Evolutionary conservation across 768 basidiomycete species (phyloP).

Genomic region (Leccinum sublutescens): DNA sequence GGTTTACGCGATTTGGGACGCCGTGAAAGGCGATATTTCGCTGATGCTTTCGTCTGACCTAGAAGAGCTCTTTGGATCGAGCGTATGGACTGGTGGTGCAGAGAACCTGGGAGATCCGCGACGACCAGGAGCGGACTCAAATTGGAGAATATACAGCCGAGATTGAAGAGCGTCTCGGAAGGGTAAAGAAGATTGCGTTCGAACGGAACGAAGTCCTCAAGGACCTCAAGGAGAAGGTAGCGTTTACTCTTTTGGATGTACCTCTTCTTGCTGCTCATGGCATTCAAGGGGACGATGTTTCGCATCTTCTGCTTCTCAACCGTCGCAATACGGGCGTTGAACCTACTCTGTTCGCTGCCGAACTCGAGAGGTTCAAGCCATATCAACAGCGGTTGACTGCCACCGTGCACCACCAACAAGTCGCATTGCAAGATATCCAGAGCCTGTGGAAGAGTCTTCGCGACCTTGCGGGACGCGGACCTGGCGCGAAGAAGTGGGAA

Average conservation of each 20-base stretch:
- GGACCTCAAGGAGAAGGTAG: constrained; percentile 94
- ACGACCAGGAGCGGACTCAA: constrained; percentile 65
- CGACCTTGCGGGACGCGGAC: constrained; percentile 70
- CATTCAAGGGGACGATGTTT: constrained; percentile 87
- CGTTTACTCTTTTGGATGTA: not conserved
- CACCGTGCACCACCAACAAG: constrained; percentile 76
- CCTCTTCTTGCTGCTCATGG: not conserved
- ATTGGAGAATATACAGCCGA: constrained; percentile 65
- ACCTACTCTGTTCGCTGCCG: constrained; percentile 84
- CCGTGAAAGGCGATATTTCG: constrained; percentile 60
- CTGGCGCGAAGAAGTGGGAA: constrained; percentile 77
- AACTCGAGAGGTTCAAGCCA: constrained; percentile 94
- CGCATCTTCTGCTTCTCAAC: constrained; percentile 88
- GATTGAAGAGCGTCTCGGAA: constrained; percentile 75
- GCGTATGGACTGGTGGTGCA: constrained; percentile 38
- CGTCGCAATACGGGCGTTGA: constrained; percentile 82
- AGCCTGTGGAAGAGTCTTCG: constrained; percentile 65
- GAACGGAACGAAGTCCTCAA: constrained; percentile 87
- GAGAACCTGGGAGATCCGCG: constrained; percentile 56
- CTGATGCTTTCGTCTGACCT: constrained; percentile 57
- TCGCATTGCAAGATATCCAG: constrained; percentile 70
- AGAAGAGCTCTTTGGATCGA: constrained; percentile 63
- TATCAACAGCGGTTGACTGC: constrained; percentile 81
- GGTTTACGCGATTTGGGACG: constrained; percentile 69
- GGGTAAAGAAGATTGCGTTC: constrained; percentile 77